phyloP scores from a whole-genome alignment of 371 early-diverging fungal genomes.

The Lichtheimia ramosa region DNA sequence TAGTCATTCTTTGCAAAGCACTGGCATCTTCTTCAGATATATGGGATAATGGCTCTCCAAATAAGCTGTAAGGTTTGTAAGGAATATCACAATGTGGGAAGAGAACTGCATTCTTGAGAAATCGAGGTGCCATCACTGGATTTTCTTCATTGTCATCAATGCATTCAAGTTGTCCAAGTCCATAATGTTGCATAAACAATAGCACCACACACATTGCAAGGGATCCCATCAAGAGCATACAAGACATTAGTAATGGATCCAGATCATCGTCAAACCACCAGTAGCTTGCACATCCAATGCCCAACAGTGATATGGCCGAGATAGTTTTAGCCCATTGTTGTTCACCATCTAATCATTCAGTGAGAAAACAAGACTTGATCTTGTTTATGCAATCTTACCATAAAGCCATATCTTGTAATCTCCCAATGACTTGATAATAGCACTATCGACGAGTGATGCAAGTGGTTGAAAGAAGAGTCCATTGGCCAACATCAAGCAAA shows the following conservation, averaged over 20 bases:
- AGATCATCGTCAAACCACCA: conserved; percentile 5
- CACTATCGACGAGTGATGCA: conserved; percentile 23
- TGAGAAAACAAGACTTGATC: conserved; percentile 1
- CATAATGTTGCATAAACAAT: conserved; percentile 1
- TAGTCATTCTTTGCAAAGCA: conserved; percentile 29
- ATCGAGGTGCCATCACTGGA: conserved; percentile 21
- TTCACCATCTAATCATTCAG: conserved; percentile 1
- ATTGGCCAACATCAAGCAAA: conserved; percentile 10
- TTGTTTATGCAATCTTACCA: conserved; percentile 19
- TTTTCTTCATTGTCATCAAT: conserved; percentile 28
- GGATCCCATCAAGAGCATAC: not conserved
- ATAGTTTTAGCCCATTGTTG: conserved; percentile 12
- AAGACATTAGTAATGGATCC: not conserved
- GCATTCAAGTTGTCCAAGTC: conserved; percentile 18
- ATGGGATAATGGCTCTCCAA: conserved; percentile 44
- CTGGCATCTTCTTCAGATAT: conserved; percentile 47
- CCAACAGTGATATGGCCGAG: not conserved
- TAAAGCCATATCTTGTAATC: conserved; percentile 35
- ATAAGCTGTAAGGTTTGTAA: conserved; percentile 47
- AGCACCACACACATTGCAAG: not conserved
- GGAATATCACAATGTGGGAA: conserved; percentile 6
- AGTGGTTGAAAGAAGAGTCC: conserved; percentile 33
- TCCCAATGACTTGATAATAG: conserved; percentile 30
- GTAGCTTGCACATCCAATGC: conserved; percentile 4
- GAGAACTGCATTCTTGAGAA: conserved; percentile 31